Evolutionary conservation across 495 filamentous ascomycete genomes (phyloP).

Genomic region (Friedmanniomyces simplex): DNA sequence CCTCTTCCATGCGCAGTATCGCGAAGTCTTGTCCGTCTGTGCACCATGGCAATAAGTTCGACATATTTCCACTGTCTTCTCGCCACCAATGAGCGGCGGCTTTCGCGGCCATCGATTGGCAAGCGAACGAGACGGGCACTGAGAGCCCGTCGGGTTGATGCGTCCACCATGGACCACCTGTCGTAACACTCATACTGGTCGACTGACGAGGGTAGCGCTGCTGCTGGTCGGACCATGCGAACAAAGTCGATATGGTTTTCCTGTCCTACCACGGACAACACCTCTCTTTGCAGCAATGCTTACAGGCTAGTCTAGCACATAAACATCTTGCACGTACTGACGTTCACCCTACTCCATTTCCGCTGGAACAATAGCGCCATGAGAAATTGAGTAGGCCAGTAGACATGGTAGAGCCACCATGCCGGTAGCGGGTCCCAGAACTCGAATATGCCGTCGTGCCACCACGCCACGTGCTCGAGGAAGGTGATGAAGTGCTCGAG

Average conservation of each 20-base stretch:
- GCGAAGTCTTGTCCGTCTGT: no score
- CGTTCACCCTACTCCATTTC: constrained; percentile 49
- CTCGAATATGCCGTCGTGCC: constrained; percentile 52
- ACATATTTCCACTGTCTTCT: no score
- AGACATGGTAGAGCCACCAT: constrained; percentile 49
- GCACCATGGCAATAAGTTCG: no score
- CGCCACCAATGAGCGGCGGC: no score
- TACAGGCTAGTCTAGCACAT: constrained; percentile 22
- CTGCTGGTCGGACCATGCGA: not conserved
- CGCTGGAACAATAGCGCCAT: constrained; percentile 30
- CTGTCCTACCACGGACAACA: not conserved
- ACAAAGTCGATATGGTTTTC: not conserved
- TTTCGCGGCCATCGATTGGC: no score
- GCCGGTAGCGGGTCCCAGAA: constrained; percentile 51
- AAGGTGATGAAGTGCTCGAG: constrained; percentile 24
- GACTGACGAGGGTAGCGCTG: no score
- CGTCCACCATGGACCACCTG: no score
- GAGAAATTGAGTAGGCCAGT: constrained; percentile 46
- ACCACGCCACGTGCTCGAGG: constrained; percentile 38
- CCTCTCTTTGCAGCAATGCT: not conserved
- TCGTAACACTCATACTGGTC: no score
- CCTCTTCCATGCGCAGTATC: no score
- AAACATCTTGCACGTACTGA: constrained; percentile 50
- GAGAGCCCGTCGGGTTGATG: no score
- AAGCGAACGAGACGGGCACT: no score